Evolutionary conservation across 257 asterid genomes (phyloP), one percentile per base, ranked within the genome.

Genomic region (Salvia splendens): DNA sequence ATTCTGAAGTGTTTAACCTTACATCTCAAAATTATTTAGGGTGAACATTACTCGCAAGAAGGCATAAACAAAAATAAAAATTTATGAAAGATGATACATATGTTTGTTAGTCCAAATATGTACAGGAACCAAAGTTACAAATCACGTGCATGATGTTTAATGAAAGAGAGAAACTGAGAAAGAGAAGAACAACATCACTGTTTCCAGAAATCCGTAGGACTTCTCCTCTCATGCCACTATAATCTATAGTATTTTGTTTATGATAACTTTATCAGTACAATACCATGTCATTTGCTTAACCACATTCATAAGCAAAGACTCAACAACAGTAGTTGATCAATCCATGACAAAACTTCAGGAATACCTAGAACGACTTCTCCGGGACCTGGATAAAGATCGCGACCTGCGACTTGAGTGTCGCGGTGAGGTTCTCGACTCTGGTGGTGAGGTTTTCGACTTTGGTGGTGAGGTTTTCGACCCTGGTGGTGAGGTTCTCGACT

Each of bases 331-430:
- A 14, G 16, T 14, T 42, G 38, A 43, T 45, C 46, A 30, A 15
- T 9, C 20, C 46, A 59, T 5, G 15, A 20, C 24, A 35, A 12
- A 38, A 49, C 61, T 58, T 51, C 8, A 36, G 9, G 40, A 11
- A 59, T 69, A 69, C 74, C 74, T 69, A 55, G 74, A 69, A 20
- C 68, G 74, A 69, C 74, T 69, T 69, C 74, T 51, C 20, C 61
- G 49, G 11, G 74, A 50, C 68, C 74, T 69, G 32, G 74, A 50
- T 59, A 49, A 20, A 14, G 74, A 60, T 17, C 52, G 51, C 5
- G 74, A 69, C 68, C 68, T 59, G 30, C 74, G 68, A 60, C 49
- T 48, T 59, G 61, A 5, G 20, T 9, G 74, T 6, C 47, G 69
- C 12, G 68, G 74, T 17, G 73, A 67, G 72, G 64, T 24, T 50